Conservation (phyloP, 2,329 filamentous ascomycete species). For the Bipolaris oryzae region DNA sequence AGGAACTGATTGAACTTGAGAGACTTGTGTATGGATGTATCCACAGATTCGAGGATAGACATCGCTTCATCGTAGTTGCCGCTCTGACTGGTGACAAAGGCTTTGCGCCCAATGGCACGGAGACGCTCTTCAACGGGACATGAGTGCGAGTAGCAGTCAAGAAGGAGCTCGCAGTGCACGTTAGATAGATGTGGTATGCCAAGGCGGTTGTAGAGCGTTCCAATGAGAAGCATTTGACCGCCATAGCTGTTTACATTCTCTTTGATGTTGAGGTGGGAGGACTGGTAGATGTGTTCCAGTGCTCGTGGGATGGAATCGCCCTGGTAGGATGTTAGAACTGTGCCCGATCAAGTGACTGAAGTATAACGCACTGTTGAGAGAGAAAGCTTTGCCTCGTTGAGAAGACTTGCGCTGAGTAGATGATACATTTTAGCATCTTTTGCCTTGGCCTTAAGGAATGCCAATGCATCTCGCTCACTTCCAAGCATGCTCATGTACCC, state of each 20-base stretch:
- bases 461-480: constrained; percentile 78
- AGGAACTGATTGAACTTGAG: constrained; percentile 80
- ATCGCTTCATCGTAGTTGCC: constrained; percentile 76
- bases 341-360: background rate
- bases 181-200: constrained; percentile 65
- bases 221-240: constrained; percentile 72
- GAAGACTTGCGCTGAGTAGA: constrained; percentile 78
- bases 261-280: constrained; percentile 80
- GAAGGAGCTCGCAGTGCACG: constrained; percentile 73
- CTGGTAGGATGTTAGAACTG: constrained; percentile 39
- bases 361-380: constrained; percentile 69
- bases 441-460: constrained; percentile 83
- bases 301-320: constrained; percentile 65
- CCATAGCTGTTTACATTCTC: constrained; percentile 77
- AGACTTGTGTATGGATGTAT: constrained; percentile 68
- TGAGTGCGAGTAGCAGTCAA: constrained; percentile 70
- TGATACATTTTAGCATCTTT: constrained; percentile 87
- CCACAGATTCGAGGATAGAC: constrained; percentile 63
- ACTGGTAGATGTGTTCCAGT: constrained; percentile 80
- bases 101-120: constrained; percentile 73
- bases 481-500: constrained; percentile 76
- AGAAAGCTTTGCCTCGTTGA: constrained; percentile 83
- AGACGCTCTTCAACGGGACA: constrained; percentile 78
- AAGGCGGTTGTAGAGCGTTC: constrained; percentile 76
- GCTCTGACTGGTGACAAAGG: constrained; percentile 67